Base-by-base conservation (phyloP, 75 land plant species). In the Larix kaempferi region DNA sequence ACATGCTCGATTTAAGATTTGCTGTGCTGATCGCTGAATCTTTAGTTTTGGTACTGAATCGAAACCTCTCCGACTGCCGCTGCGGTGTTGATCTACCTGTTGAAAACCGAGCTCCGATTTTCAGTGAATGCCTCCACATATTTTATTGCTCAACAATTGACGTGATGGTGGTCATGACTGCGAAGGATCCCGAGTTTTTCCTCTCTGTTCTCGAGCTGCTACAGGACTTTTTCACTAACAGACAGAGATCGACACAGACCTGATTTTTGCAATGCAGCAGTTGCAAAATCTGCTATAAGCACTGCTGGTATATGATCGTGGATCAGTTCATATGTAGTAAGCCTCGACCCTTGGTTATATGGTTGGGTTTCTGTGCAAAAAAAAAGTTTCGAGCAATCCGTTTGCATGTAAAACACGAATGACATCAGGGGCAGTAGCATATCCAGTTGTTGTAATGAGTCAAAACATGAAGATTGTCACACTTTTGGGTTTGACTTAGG, bases 391-490 rank as follows among this genome's bases (percentile, higher is more conserved):
- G 22, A 96, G 79, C 60, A 86, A 60, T 41, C 90, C 95, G 56
- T 86, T 80, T 39, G 85, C 59, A 78, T 94, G 91, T 58, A 96
- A 80, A 3, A 93, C 69, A 74, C 99, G 90, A 62, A 96, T 92
- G 4, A 96, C 98, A 27, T 98, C 99, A 23, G 94, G 90, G 13
- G 99, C 99, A 74, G 99, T 96, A 26, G 98, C 99, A 88, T 96
- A 94, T 57, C 93, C 99, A 84, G 99, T 93, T 57, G 99, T 96
- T 49, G 82, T 98, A 96, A 81, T 96, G 99, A 29, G 99, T 96
- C 72, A 96, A 78, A 57, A 96, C 87, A 80, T 82, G 86, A 23
- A 96, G 17, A 56, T 84, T 86, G 13, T 84, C 59, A 27, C 65
- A 71, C 49, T 74, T 80, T 26, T 86, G 78, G 26, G 62, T 56